These are phyloP conservation scores for Buddleja alternifolia DNA, from an alignment of 257 asterid genomes.

Conservation along the genomic window DNA sequence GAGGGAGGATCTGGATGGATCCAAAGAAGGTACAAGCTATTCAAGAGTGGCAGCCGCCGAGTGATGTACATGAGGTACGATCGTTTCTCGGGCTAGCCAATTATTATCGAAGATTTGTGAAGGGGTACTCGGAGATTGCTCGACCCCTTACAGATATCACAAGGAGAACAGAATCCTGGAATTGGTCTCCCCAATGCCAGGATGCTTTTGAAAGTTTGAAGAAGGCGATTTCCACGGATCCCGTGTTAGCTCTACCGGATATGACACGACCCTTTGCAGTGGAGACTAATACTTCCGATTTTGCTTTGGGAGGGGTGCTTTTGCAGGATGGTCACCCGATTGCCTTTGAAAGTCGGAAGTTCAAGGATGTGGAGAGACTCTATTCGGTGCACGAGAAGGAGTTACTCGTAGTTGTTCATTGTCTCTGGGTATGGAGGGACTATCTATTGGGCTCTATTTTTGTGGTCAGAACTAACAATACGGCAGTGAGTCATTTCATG, in stretches of 20 bases:
- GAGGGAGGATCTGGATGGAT: background rate
- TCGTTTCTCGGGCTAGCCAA: background rate
- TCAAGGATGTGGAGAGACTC: background rate
- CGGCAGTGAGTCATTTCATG: background rate
- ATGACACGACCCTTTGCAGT: background rate
- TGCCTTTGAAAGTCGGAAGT: background rate
- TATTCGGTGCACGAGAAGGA: conserved; percentile 1
- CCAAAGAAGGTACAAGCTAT: background rate
- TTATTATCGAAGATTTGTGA: background rate
- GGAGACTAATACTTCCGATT: background rate
- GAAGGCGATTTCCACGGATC: background rate
- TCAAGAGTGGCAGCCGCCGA: background rate
- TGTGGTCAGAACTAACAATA: background rate
- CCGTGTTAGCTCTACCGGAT: background rate
- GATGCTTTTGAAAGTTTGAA: background rate
- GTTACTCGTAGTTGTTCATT: background rate
- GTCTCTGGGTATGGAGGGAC: background rate
- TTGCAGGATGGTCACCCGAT: background rate
- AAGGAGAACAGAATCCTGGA: background rate
- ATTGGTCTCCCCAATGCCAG: background rate
- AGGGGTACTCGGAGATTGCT: background rate
- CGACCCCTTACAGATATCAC: background rate
- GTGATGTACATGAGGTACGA: background rate
- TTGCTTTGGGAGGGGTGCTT: background rate
- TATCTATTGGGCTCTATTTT: background rate